A percentile compares a stretch with the other conserved stretches of the same genome.
Conservation (phyloP, 768 basidiomycete genomes). For the Leccinum rimulosum region DNA sequence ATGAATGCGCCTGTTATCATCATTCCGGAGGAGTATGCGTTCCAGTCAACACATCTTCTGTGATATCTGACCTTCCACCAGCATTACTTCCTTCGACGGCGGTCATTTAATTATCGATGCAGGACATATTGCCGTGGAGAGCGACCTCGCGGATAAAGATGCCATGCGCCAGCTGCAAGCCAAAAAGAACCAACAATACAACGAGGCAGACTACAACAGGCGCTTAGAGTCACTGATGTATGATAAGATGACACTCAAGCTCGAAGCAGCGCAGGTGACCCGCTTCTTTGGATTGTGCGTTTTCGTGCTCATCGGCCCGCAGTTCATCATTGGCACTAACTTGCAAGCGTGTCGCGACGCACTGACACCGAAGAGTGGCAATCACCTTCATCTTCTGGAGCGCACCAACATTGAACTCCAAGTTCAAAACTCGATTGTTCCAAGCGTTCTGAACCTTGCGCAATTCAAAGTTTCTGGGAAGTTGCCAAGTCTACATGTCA, state of each 20-base stretch:
- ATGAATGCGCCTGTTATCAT: conserved; percentile 97
- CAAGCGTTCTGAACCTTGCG: conserved; percentile 74
- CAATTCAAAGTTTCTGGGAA: conserved; percentile 90
- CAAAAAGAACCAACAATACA: conserved; percentile 83
- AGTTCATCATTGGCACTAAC: conserved; percentile 90
- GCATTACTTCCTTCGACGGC: conserved; percentile 72
- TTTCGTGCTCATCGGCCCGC: conserved; percentile 6
- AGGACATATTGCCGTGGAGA: conserved; percentile 92
- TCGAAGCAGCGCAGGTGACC: conserved; percentile 85
- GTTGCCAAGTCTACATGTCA: conserved; percentile 83
- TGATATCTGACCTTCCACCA: conserved; percentile 32
- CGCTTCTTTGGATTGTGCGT: background rate
- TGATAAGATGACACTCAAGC: conserved; percentile 78
- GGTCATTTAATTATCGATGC: conserved; percentile 92
- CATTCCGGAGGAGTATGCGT: conserved; percentile 81
- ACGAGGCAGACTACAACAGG: conserved; percentile 74
- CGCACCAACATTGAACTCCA: conserved; percentile 86
- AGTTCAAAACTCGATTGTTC: conserved; percentile 91
- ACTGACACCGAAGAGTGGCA: conserved; percentile 52
- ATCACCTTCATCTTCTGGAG: conserved; percentile 84
- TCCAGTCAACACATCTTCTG: conserved; percentile 15
- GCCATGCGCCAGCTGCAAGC: conserved; percentile 73
- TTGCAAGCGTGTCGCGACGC: conserved; percentile 81
- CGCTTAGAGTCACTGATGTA: conserved; percentile 93
- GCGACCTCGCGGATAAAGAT: conserved; percentile 82